A percentile compares a stretch with the other conserved stretches of the same genome.
These are phyloP conservation scores for Pichia phayaonensis DNA, from an alignment of 805 yeast species.

Conservation along the genomic window DNA sequence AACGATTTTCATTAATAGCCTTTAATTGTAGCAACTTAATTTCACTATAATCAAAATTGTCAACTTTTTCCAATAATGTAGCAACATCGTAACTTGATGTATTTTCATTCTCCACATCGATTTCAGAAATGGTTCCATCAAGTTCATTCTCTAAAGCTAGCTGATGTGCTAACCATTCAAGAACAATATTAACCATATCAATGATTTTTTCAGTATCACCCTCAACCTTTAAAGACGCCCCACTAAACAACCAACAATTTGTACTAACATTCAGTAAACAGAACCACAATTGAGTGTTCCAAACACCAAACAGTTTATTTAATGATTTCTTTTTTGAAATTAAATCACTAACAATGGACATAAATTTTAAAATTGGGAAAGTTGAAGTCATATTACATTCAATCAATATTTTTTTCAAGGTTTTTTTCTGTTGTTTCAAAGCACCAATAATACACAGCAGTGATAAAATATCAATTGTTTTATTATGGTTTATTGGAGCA, in stretches of 20 bases:
- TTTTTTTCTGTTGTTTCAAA: slow-evolving; percentile 10
- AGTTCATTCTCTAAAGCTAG: not conserved
- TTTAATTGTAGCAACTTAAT: slow-evolving; percentile 50
- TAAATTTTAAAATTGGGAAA: slow-evolving; percentile 9
- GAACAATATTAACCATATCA: slow-evolving; percentile 2
- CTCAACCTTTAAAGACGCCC: slow-evolving; percentile 3
- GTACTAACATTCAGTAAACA: slow-evolving; percentile 9
- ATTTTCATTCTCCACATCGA: not conserved
- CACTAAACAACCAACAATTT: slow-evolving; percentile 13
- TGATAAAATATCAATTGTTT: not conserved
- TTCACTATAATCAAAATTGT: slow-evolving; percentile 32
- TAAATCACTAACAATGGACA: not conserved
- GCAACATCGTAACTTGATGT: slow-evolving; percentile 1
- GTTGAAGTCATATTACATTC: slow-evolving; percentile 12
- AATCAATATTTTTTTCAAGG: slow-evolving; percentile 10
- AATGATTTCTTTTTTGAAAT: not conserved
- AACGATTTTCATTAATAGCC: slow-evolving; percentile 31
- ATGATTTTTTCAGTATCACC: slow-evolving; percentile 9
- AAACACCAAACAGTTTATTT: slow-evolving; percentile 9
- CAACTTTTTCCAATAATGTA: slow-evolving; percentile 9
- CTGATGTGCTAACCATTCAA: slow-evolving; percentile 8
- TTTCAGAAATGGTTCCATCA: not conserved
- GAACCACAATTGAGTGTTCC: slow-evolving; percentile 12
- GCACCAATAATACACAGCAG: slow-evolving; percentile 6
- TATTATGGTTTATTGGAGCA: not conserved